phyloP scores from a whole-genome alignment of 805 yeast species.

The Yarrowia sp. region DNA sequence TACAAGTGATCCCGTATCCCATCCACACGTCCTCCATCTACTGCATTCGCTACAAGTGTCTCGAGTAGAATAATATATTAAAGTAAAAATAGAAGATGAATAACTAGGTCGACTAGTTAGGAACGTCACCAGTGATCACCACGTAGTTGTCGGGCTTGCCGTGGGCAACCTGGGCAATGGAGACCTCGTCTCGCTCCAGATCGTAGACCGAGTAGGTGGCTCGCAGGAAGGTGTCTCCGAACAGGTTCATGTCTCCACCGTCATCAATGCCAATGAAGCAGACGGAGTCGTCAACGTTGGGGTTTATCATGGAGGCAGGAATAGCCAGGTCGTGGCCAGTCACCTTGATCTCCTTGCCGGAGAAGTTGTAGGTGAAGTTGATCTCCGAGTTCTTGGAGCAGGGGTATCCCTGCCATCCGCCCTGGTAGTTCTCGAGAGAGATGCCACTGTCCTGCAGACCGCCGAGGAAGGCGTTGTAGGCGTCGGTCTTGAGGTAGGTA shows the following conservation, averaged over 20 bases:
- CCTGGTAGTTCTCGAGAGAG: slow-evolving; percentile 39
- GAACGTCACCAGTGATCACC: slow-evolving; percentile 1
- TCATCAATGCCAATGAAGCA: background rate
- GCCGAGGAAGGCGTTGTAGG: slow-evolving; percentile 38
- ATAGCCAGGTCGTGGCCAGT: background rate
- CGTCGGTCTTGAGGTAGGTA: slow-evolving; percentile 32
- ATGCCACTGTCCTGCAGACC: slow-evolving; percentile 40
- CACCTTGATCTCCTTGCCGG: slow-evolving; percentile 40
- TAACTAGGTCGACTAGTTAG: background rate
- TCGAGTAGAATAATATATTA: no score
- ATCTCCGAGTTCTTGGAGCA: slow-evolving; percentile 28
- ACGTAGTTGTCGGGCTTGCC: slow-evolving; percentile 1
- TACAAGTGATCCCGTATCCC: no score
- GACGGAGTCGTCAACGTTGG: background rate
- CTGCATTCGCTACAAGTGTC: no score
- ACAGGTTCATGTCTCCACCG: background rate
- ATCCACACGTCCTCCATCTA: no score
- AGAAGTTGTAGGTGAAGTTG: slow-evolving; percentile 48
- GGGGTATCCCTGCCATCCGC: background rate
- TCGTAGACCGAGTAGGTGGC: slow-evolving; percentile 65
- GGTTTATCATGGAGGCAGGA: background rate
- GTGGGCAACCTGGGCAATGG: slow-evolving; percentile 50
- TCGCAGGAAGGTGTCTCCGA: slow-evolving; percentile 65
- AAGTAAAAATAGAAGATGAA: no score
- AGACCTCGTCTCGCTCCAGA: slow-evolving; percentile 53